phyloP scores from a whole-genome alignment of 2,329 filamentous ascomycete species.

The Xylaria sp. region DNA sequence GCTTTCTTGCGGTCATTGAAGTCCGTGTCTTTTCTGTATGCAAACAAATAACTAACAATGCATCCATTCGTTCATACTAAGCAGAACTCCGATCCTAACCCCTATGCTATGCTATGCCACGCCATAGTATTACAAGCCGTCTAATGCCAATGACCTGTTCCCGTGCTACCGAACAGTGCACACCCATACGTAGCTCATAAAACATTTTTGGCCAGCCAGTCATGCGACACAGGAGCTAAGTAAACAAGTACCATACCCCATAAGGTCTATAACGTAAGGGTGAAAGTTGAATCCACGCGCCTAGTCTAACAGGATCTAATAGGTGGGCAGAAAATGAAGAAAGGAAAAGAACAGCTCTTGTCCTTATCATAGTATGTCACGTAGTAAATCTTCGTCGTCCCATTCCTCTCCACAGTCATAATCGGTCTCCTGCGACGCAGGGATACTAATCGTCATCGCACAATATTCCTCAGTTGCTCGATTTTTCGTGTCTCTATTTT shows the following conservation, averaged over 20 bases:
- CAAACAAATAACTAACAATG: background rate
- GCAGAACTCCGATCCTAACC: constrained; percentile 11
- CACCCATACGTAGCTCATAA: background rate
- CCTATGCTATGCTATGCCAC: background rate
- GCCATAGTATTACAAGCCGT: background rate
- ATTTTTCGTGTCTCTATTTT: background rate
- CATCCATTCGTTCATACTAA: background rate
- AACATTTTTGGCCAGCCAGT: background rate
- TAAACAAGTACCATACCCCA: background rate
- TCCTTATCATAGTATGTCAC: constrained; percentile 20
- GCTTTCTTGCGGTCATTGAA: too few relatives aligned
- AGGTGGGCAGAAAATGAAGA: background rate
- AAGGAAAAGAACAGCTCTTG: background rate
- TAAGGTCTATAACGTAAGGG: too few relatives aligned
- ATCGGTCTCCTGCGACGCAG: constrained; percentile 44
- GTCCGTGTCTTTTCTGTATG: too few relatives aligned
- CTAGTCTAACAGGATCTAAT: background rate
- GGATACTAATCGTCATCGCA: background rate
- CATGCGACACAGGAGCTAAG: background rate
- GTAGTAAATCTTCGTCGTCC: constrained; percentile 37
- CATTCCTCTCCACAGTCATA: constrained; percentile 41
- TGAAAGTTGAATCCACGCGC: too few relatives aligned
- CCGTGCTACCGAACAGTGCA: background rate
- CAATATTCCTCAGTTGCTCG: background rate
- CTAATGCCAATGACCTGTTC: background rate